Percentiles rank a stretch among this genome's conserved stretches.
Conservation (phyloP, 139 green algal genomes). For the Spirogloea muscicola region DNA sequence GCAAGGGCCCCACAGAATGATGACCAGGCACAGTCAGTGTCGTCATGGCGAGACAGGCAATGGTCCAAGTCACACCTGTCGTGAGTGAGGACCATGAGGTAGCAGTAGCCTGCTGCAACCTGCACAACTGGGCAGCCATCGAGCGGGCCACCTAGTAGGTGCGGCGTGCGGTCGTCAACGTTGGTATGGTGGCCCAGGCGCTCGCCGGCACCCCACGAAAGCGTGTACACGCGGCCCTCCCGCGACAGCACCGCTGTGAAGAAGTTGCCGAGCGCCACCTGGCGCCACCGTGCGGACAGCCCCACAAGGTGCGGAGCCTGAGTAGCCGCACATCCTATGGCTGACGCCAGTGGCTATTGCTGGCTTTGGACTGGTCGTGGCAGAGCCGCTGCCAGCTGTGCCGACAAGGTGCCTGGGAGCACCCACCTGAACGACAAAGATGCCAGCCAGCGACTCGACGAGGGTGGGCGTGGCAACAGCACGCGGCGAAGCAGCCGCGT, state of each 20-base stretch:
- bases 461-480: background rate
- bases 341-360: too few species aligned
- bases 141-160: background rate
- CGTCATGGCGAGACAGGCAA: too few species aligned
- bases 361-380: too few species aligned
- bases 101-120: constrained; percentile 32
- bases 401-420: too few species aligned
- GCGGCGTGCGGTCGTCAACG: background rate
- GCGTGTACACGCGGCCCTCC: constrained; percentile 18
- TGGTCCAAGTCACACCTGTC: too few species aligned
- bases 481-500: constrained; percentile 3
- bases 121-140: constrained; percentile 1
- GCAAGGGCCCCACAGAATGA: too few species aligned
- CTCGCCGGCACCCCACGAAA: constrained; percentile 12
- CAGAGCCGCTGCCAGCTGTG: too few species aligned
- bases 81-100: constrained; percentile 23
- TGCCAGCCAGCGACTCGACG: constrained; percentile 8
- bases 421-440: constrained; percentile 20
- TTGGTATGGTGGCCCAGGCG: constrained; percentile 25
- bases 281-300: too few species aligned
- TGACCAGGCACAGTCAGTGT: too few species aligned
- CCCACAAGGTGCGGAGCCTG: too few species aligned
- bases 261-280: constrained; percentile 27
- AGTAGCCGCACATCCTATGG: too few species aligned
- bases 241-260: constrained; percentile 23